Evolutionary conservation across 2,329 filamentous ascomycete species (phyloP).

Genomic region (Thermothelomyces thermophilus): DNA sequence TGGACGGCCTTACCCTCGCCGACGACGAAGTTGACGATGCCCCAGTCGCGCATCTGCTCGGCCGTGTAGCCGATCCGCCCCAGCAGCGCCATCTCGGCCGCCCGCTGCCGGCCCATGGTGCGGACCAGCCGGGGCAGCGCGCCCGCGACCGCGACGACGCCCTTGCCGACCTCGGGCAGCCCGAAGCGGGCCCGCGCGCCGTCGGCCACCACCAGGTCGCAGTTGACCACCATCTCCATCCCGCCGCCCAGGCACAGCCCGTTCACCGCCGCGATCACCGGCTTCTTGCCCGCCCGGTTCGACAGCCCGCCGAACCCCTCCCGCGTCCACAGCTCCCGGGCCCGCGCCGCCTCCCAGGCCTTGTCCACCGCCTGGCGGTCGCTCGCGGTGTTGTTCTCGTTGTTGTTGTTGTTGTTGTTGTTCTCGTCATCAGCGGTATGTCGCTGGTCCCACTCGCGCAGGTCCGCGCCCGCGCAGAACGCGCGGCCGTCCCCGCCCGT

Average conservation of each 20-base stretch:
- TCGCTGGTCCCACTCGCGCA: constrained; percentile 56
- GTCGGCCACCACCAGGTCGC: constrained; percentile 62
- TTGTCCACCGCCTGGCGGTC: background rate
- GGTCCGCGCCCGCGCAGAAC: constrained; percentile 63
- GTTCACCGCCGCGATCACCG: constrained; percentile 70
- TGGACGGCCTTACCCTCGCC: constrained; percentile 41
- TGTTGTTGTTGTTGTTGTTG: constrained; percentile 28
- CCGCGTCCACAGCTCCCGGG: constrained; percentile 29
- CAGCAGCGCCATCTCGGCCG: constrained; percentile 64
- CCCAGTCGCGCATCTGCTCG: constrained; percentile 56
- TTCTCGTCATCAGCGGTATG: too few species aligned
- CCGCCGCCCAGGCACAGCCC: constrained; percentile 69
- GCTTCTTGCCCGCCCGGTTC: constrained; percentile 63
- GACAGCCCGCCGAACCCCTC: constrained; percentile 60
- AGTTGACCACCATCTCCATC: constrained; percentile 69
- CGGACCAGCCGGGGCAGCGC: constrained; percentile 60
- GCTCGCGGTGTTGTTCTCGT: background rate
- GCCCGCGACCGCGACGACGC: constrained; percentile 65
- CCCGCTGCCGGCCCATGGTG: constrained; percentile 61
- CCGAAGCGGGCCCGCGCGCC: constrained; percentile 52
- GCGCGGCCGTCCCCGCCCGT: constrained; percentile 56
- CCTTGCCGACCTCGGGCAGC: constrained; percentile 64
- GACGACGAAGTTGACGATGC: constrained; percentile 63
- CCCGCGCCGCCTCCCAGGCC: constrained; percentile 8
- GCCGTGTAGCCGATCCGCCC: constrained; percentile 53